Conservation (phyloP, 148 eudicot genomes). For the Nepenthes gracilis region DNA sequence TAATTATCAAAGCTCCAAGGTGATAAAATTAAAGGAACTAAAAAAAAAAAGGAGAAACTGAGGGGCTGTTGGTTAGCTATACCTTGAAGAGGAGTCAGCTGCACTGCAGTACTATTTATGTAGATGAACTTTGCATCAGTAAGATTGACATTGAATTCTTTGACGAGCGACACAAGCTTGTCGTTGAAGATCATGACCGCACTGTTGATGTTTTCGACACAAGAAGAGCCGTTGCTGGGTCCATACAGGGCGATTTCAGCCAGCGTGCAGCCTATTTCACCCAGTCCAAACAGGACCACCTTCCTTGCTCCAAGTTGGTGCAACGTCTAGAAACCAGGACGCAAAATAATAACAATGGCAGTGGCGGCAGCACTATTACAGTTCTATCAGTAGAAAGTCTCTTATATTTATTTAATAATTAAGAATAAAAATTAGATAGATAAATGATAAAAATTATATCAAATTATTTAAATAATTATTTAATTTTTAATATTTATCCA, state of each 20-base stretch:
- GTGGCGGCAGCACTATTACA: too few species aligned
- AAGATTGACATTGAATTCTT: constrained; percentile 17
- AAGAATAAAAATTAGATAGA: too few species aligned
- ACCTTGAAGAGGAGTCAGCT: background rate
- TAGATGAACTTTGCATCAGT: constrained; percentile 23
- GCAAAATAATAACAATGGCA: background rate
- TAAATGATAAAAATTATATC: too few species aligned
- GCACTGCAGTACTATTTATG: constrained; percentile 20
- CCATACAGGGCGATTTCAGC: constrained; percentile 1
- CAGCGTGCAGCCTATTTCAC: constrained; percentile 32
- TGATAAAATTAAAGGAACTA: too few species aligned
- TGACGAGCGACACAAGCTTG: constrained; percentile 20
- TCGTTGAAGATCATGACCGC: constrained; percentile 25
- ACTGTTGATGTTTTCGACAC: constrained; percentile 20
- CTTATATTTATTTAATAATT: too few species aligned
- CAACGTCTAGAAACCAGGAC: constrained; percentile 14
- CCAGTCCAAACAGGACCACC: constrained; percentile 34
- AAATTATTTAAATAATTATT: too few species aligned
- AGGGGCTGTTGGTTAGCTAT: background rate
- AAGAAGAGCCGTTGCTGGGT: constrained; percentile 3
- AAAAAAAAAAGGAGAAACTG: too few species aligned
- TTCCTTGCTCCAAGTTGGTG: constrained; percentile 45
- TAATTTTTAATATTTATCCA: too few species aligned
- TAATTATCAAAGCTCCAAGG: too few species aligned
- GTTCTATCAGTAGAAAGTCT: background rate